Conservation (phyloP, 768 basidiomycete genomes). For the Suillus subaureus region DNA sequence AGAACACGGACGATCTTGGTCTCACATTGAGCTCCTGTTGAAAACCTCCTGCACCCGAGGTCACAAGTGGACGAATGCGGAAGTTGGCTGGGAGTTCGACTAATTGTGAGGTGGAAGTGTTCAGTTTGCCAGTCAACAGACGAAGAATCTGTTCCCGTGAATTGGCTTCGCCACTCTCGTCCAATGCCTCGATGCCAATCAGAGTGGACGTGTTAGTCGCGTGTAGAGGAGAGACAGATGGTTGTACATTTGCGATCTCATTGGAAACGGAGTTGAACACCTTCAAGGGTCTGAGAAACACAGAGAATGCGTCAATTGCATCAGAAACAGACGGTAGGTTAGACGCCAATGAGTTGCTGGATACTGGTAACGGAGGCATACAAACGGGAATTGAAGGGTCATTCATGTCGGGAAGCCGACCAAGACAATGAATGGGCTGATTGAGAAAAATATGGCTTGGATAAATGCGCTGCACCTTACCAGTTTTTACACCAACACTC, state of each 20-base stretch:
- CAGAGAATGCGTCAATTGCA: background rate
- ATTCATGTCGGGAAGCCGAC: background rate
- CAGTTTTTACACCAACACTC: slow-evolving; percentile 8
- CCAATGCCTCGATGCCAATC: slow-evolving; percentile 28
- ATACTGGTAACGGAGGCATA: slow-evolving; percentile 29
- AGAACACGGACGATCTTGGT: no score
- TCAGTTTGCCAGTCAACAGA: slow-evolving; percentile 1
- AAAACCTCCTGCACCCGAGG: no score
- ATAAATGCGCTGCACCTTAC: background rate
- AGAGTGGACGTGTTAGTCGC: slow-evolving; percentile 12
- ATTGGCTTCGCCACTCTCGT: slow-evolving; percentile 15
- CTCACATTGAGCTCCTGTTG: no score
- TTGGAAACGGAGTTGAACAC: background rate
- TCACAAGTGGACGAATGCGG: no score
- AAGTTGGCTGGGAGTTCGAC: slow-evolving; percentile 10
- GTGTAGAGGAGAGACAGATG: background rate
- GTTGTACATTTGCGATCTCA: background rate
- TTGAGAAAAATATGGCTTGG: background rate
- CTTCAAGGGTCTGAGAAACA: background rate
- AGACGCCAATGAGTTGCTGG: slow-evolving; percentile 42
- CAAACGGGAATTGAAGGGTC: slow-evolving; percentile 15
- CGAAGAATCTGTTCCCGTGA: slow-evolving; percentile 18
- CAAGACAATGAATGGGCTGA: slow-evolving; percentile 5
- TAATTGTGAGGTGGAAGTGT: background rate
- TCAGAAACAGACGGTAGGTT: background rate